phyloP scores from a whole-genome alignment of 768 basidiomycete genomes.

The Pulveroboletus sp. region DNA sequence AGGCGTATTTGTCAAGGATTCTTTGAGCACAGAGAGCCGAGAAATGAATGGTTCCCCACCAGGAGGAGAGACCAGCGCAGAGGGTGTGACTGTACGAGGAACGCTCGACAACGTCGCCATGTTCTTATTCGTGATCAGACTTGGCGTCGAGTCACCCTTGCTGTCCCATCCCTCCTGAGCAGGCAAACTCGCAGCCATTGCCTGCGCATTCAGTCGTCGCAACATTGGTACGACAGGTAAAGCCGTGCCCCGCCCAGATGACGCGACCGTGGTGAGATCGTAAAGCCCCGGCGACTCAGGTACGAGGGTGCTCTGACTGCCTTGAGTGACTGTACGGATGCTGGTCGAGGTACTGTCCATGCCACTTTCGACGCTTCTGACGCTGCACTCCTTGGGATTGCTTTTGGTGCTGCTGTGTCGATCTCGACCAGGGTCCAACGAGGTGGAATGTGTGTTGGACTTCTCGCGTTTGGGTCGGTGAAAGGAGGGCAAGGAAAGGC shows the following conservation, averaged over 20 bases:
- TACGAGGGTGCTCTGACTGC: constrained; percentile 19
- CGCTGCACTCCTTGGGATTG: not conserved
- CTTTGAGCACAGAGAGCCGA: constrained; percentile 21
- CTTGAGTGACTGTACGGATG: constrained; percentile 16
- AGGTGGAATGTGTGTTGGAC: not conserved
- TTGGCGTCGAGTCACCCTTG: constrained; percentile 16
- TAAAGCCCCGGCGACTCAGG: not conserved
- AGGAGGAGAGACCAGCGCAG: not conserved
- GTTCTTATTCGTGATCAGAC: constrained; percentile 19
- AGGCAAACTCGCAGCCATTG: not conserved
- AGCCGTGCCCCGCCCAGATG: constrained; percentile 2
- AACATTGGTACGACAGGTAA: constrained; percentile 16
- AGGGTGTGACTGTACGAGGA: constrained; percentile 1
- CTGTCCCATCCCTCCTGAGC: constrained; percentile 1
- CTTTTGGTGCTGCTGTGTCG: not conserved
- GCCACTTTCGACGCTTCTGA: constrained; percentile 3
- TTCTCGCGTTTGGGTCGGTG: constrained; percentile 18
- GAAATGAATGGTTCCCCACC: constrained; percentile 10
- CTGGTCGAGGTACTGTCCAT: constrained; percentile 21
- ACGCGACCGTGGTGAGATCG: constrained; percentile 7
- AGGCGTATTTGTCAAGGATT: constrained; percentile 12
- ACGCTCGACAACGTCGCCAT: constrained; percentile 15
- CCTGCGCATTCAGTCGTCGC: constrained; percentile 16
- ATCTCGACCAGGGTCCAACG: not conserved
- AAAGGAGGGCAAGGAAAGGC: constrained; percentile 25